These are phyloP conservation scores for Trichoderma reesei DNA, from an alignment of 495 filamentous ascomycete species.

Conservation along the genomic window DNA sequence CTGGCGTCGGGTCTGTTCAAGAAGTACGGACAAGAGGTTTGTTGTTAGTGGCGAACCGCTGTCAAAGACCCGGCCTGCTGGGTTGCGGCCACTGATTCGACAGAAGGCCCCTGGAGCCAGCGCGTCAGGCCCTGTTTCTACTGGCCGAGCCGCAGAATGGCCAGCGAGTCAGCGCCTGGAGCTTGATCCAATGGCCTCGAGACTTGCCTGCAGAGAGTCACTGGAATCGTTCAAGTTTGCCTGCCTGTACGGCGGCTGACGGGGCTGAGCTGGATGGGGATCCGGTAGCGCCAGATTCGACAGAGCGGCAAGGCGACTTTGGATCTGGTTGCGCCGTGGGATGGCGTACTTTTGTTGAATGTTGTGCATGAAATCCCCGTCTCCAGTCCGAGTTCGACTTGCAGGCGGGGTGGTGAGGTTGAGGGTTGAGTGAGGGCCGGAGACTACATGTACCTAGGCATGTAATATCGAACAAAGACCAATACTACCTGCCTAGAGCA, in stretches of 20 bases:
- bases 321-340: not conserved
- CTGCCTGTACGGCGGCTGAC: not conserved
- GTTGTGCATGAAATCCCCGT: not conserved
- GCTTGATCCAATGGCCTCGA: slow-evolving; percentile 10
- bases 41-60: not conserved
- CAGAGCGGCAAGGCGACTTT: not conserved
- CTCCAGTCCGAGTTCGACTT: not conserved
- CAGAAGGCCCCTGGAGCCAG: slow-evolving; percentile 10
- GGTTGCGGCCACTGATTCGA: not conserved
- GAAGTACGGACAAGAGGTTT: too few species aligned
- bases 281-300: not conserved
- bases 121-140: slow-evolving; percentile 21
- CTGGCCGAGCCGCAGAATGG: slow-evolving; percentile 14
- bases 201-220: slow-evolving; percentile 8
- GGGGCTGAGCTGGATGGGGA: not conserved
- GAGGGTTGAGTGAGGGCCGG: not conserved
- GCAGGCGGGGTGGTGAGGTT: not conserved
- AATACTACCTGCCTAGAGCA: too few species aligned
- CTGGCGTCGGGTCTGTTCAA: not conserved
- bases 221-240: too few species aligned
- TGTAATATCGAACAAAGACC: too few species aligned
- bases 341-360: not conserved
- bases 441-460: too few species aligned
- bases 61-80: not conserved
- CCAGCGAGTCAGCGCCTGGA: slow-evolving; percentile 10